Percentiles rank a stretch among this genome's conserved stretches.
phyloP scores from a whole-genome alignment of 2,329 filamentous ascomycete species.

The Aphanoascus verrucosus region DNA sequence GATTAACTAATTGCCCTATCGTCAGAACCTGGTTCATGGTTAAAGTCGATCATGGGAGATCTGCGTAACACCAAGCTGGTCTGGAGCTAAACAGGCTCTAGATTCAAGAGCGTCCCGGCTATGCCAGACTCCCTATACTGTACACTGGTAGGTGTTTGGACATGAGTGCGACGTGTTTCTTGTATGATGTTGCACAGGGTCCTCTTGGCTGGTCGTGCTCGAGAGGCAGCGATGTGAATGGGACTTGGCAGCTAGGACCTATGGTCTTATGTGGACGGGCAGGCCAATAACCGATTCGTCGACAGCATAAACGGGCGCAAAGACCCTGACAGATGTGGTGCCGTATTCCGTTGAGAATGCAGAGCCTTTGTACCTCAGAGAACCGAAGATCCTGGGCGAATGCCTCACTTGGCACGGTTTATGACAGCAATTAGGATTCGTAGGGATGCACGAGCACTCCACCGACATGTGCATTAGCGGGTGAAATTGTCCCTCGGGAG shows the following conservation, averaged over 20 bases:
- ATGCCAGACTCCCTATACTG: not conserved
- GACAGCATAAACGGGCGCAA: not conserved
- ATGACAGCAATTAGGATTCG: not conserved
- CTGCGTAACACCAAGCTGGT: slow-evolving; percentile 1
- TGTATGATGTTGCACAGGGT: slow-evolving; percentile 7
- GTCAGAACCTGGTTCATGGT: not conserved
- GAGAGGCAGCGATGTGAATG: slow-evolving; percentile 2
- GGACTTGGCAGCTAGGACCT: slow-evolving; percentile 10
- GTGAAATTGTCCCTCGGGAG: not conserved
- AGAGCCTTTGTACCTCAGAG: not conserved
- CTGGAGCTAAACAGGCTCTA: not conserved
- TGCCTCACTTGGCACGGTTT: not conserved
- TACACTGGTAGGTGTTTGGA: not conserved
- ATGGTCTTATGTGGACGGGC: not conserved
- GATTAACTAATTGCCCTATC: not conserved
- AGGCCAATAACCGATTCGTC: slow-evolving; percentile 3
- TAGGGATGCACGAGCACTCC: not conserved
- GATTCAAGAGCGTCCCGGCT: not conserved
- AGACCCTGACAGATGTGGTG: not conserved
- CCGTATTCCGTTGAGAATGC: not conserved
- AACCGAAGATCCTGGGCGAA: not conserved
- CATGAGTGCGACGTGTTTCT: not conserved
- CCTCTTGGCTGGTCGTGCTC: slow-evolving; percentile 5
- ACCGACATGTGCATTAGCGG: not conserved
- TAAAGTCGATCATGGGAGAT: slow-evolving; percentile 1